Evolutionary conservation across 2,329 filamentous ascomycete genomes (phyloP).

Genomic region (Lecanicillium sp.): DNA sequence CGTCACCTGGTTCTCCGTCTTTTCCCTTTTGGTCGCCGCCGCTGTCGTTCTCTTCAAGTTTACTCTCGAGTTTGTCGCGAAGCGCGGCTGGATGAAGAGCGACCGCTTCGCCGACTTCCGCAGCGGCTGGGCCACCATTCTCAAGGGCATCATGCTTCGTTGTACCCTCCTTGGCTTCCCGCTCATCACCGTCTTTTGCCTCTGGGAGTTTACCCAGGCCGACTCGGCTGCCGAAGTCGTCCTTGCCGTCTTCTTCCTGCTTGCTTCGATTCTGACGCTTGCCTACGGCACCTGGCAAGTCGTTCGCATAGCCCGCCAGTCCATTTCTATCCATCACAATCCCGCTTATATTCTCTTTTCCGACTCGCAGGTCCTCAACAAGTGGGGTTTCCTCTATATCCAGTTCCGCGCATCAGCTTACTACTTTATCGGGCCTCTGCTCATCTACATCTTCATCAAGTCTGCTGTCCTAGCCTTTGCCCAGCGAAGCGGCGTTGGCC

Average conservation of each 20-base stretch:
- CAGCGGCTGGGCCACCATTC: conserved; percentile 84
- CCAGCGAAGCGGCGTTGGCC: conserved; percentile 61
- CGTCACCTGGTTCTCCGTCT: conserved; percentile 78
- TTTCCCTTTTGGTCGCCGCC: conserved; percentile 66
- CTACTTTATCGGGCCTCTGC: conserved; percentile 80
- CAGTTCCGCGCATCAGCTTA: conserved; percentile 94
- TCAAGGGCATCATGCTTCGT: conserved; percentile 91
- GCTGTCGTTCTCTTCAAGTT: conserved; percentile 74
- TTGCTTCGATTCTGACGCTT: conserved; percentile 70
- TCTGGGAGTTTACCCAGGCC: conserved; percentile 84
- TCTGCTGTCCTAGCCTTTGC: conserved; percentile 79
- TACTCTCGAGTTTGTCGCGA: conserved; percentile 66
- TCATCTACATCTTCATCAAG: conserved; percentile 78
- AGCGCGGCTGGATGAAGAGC: conserved; percentile 67
- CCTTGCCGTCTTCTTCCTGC: conserved; percentile 79
- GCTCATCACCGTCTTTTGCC: conserved; percentile 79
- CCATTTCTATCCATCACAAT: conserved; percentile 87
- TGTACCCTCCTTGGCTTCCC: conserved; percentile 86
- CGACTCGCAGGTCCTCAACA: conserved; percentile 87
- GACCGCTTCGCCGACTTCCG: conserved; percentile 91
- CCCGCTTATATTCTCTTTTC: conserved; percentile 96
- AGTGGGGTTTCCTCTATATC: conserved; percentile 97
- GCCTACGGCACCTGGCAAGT: conserved; percentile 87
- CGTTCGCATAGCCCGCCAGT: conserved; percentile 78
- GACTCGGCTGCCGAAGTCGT: conserved; percentile 84